Evolutionary conservation across 768 basidiomycete genomes (phyloP).

Genomic region (Suillus subluteus): DNA sequence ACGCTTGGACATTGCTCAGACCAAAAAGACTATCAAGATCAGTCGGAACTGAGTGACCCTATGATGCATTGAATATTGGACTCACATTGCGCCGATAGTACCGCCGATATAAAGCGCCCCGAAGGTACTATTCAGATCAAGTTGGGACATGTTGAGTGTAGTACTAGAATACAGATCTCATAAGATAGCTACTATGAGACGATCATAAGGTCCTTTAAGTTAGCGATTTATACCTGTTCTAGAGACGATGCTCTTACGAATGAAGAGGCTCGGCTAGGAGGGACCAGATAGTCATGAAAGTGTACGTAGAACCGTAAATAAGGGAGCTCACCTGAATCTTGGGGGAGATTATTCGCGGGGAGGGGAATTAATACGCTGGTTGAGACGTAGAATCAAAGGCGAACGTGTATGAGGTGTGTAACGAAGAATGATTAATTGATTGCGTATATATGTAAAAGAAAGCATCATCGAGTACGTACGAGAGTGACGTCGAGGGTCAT

Average conservation of each 20-base stretch:
- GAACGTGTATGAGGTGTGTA: too few relatives aligned
- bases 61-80: constrained; percentile 9
- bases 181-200: neutral
- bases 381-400: too few relatives aligned
- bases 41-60: constrained; percentile 3
- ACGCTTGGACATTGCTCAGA: constrained; percentile 57
- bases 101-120: constrained; percentile 60
- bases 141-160: constrained; percentile 14
- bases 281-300: too few relatives aligned
- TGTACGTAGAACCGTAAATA: too few relatives aligned
- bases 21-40: constrained; percentile 55
- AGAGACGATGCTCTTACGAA: neutral
- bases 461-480: too few relatives aligned
- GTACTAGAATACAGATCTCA: neutral
- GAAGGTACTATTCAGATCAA: constrained; percentile 48
- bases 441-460: too few relatives aligned
- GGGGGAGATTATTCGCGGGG: too few relatives aligned
- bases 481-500: too few relatives aligned
- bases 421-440: too few relatives aligned
- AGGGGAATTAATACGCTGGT: too few relatives aligned
- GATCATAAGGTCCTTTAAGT: neutral
- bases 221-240: neutral
- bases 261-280: too few relatives aligned
- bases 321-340: too few relatives aligned
- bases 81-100: constrained; percentile 56